phyloP scores from a whole-genome alignment of 345 rosid species.

The Moricandia arvensis region DNA sequence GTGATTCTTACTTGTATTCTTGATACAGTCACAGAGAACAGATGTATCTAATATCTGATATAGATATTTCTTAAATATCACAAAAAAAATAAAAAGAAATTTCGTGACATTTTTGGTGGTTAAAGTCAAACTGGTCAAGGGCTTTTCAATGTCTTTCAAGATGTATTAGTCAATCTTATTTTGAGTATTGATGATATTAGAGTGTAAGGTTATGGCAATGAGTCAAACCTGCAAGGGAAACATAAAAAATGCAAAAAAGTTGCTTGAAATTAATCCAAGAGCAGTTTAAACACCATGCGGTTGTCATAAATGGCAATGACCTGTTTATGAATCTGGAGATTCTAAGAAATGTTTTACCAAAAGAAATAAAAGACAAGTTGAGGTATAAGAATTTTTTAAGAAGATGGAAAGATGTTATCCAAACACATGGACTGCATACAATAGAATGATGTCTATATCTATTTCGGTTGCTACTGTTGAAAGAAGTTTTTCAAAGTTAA shows the following conservation, averaged over 20 bases:
- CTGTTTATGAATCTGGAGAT: too few species aligned
- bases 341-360: too few species aligned
- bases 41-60: neutral
- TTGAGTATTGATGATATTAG: neutral
- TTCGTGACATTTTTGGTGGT: neutral
- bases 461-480: too few species aligned
- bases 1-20: neutral
- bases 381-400: too few species aligned
- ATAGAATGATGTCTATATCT: too few species aligned
- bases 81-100: neutral
- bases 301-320: too few species aligned
- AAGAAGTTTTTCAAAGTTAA: too few species aligned
- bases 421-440: too few species aligned
- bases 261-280: too few species aligned
- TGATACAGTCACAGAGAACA: neutral
- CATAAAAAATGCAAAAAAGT: neutral
- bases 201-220: neutral
- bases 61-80: neutral
- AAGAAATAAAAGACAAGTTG: too few species aligned
- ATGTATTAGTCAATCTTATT: neutral
- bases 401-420: too few species aligned
- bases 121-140: neutral
- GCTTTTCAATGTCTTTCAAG: neutral
- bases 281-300: too few species aligned
- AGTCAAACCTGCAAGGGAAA: neutral